phyloP scores from a whole-genome alignment of 805 yeast genomes.

The Candida fluviatilis region DNA sequence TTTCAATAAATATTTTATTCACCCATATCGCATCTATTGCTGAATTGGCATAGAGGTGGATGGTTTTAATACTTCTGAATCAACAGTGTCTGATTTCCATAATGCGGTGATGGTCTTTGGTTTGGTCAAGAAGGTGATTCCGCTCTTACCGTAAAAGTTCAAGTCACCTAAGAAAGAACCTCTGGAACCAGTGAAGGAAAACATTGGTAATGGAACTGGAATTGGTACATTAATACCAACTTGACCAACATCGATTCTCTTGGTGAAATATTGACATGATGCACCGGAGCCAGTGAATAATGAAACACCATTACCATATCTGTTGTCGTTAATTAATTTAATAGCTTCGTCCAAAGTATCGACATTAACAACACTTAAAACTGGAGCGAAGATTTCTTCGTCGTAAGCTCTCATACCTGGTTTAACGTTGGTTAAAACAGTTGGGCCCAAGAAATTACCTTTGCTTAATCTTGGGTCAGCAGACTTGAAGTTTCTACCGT shows the following conservation, averaged over 20 bases:
- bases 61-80: conserved; percentile 45
- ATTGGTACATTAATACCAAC: conserved; percentile 77
- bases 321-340: conserved; percentile 51
- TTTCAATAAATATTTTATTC: not conserved
- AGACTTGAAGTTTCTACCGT: conserved; percentile 53
- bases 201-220: conserved; percentile 80
- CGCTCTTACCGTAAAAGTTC: conserved; percentile 78
- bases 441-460: conserved; percentile 74
- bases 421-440: conserved; percentile 55
- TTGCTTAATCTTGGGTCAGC: conserved; percentile 32
- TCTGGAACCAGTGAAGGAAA: conserved; percentile 73
- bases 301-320: conserved; percentile 69
- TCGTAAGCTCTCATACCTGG: conserved; percentile 72
- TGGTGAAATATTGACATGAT: conserved; percentile 65
- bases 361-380: conserved; percentile 56
- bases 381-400: conserved; percentile 77
- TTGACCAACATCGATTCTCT: conserved; percentile 68
- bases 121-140: conserved; percentile 66
- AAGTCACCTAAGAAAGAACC: conserved; percentile 74
- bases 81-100: conserved; percentile 56
- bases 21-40: conserved; percentile 18
- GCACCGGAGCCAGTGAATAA: conserved; percentile 68
- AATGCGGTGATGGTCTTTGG: conserved; percentile 69
- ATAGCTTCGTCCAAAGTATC: conserved; percentile 69
- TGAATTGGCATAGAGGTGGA: conserved; percentile 70